Evolutionary conservation across 306 rosid species (phyloP), one percentile per base, ranked within the genome.

Genomic region (Medicago lupulina): DNA sequence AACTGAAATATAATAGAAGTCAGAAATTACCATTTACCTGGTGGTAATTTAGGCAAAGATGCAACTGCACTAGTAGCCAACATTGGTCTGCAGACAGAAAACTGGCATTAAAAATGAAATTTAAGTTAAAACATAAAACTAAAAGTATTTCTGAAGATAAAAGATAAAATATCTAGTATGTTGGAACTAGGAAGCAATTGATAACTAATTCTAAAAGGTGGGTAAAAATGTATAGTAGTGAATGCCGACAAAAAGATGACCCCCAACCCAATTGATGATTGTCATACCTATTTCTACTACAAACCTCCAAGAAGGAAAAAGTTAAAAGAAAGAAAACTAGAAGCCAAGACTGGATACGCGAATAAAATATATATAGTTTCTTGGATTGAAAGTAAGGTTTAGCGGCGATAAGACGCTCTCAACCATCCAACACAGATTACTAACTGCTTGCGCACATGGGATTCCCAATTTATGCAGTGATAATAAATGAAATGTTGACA

Each of bases 11-110:
- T 53, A 18, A 63, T 34, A 81, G 65, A 55, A 47, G 28, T 9
- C 17, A 43, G 36, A 66, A 71, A 59, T 23, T 41, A 53, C 62
- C 21, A 41, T 71, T 76, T 85, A 85, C 88, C 88, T 71, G 84
- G 84, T 43, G 88, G 82, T 53, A 82, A 67, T 53, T 8, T 1
- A 50, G 84, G 80, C 77, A 85, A 59, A 46, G 86, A 82, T 25
- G 80, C 59, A 71, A 82, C 70, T 41, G 79, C 79, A 61, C 75
- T 60, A 50, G 80, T 78, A 28, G 84, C 77, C 77, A 82, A 53
- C 84, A 66, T 82, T 58, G 84, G 69, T 69, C 41, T 60, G 41
- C 44, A 61, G 70, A 66, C 57, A 70, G 65, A 58, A 51, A 76
- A 67, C 79, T 73, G 62, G 7, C 53, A 70, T 65, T 74, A 34